A percentile compares a stretch with the other conserved stretches of the same genome.
Evolutionary conservation across 139 green algal genomes (phyloP).

Genomic region (Mychonastes homosphaera): DNA sequence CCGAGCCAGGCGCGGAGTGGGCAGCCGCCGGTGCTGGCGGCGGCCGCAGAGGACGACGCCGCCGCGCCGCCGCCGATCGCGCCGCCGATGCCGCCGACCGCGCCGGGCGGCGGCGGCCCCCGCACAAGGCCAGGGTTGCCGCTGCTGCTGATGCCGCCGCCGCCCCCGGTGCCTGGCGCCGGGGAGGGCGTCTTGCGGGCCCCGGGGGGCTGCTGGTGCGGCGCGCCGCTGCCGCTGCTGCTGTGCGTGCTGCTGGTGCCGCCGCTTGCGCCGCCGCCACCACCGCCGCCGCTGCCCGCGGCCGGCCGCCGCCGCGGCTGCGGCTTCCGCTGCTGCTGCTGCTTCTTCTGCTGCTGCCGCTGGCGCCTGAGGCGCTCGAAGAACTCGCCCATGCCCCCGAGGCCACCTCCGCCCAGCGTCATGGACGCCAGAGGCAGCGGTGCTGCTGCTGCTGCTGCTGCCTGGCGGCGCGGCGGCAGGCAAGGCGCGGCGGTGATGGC

Average conservation of each 20-base stretch:
- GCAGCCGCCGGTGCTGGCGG: constrained; percentile 10
- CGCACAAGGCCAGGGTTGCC: neutral
- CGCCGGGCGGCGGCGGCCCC: neutral
- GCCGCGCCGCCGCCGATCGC: neutral
- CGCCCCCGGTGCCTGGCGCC: neutral
- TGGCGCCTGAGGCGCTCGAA: neutral
- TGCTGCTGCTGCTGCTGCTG: neutral
- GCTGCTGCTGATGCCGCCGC: neutral
- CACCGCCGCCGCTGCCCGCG: neutral
- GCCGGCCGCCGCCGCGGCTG: neutral
- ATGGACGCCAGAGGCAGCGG: constrained; percentile 16
- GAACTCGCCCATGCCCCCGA: constrained; percentile 1
- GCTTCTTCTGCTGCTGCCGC: neutral
- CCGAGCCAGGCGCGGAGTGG: constrained; percentile 31
- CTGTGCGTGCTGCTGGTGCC: neutral
- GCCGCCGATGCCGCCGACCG: neutral
- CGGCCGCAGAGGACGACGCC: neutral
- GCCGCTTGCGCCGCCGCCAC: neutral
- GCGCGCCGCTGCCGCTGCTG: neutral
- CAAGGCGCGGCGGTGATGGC: neutral
- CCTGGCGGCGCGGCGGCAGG: neutral
- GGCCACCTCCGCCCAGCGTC: constrained; percentile 3
- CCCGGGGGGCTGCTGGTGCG: neutral
- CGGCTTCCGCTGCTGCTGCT: neutral
- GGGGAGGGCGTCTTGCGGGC: neutral